Evolutionary conservation across 805 yeast genomes (phyloP), one percentile per base, ranked within the genome.

Genomic region (Sugiyamaella lignohabitans): DNA sequence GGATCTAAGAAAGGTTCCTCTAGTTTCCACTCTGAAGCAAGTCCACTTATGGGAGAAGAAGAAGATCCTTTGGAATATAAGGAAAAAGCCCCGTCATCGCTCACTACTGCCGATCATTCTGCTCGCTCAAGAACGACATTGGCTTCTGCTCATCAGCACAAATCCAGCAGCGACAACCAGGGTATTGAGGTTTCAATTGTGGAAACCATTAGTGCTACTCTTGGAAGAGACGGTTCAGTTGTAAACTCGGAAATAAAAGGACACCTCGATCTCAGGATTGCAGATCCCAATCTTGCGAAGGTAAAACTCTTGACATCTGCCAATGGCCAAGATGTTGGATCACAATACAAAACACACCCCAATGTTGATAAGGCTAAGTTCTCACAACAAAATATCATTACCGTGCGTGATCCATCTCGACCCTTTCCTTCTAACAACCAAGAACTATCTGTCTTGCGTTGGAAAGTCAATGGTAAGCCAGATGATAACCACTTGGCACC

Each of bases 341-440:
- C 80, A 40, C 88, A 83, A 61, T 93, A 78, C 71, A 89, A 89
- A 66, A 88, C 98, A 14, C 96, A 93, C 71, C 98, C 98, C 53
- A 89, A 91, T 63, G 94, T 93, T 54, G 97, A 93, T 68, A 82
- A 85, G 60, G 70, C 69, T 37, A 65, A 78, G 59, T 93, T 91
- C 65, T 72, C 75, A 39, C 62, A 74, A 11, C 64, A 71, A 14
- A 71, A 75, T 48, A 65, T 75, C 38, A 79, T 93, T 59, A 84
- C 84, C 0, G 75, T 89, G 60, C 86, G 85, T 62, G 95, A 89
- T 63, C 70, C 79, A 45, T 61, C 74, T 40, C 86, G 87, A 61
- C 78, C 88, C 30, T 89, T 93, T 78, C 98, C 98, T 35, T 74
- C 88, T 6, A 87, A 89, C 65, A 95, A 88, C 63, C 91, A 87